Evolutionary conservation across 2,329 filamentous ascomycete genomes (phyloP).

Genomic region (Rutstroemia sp.): DNA sequence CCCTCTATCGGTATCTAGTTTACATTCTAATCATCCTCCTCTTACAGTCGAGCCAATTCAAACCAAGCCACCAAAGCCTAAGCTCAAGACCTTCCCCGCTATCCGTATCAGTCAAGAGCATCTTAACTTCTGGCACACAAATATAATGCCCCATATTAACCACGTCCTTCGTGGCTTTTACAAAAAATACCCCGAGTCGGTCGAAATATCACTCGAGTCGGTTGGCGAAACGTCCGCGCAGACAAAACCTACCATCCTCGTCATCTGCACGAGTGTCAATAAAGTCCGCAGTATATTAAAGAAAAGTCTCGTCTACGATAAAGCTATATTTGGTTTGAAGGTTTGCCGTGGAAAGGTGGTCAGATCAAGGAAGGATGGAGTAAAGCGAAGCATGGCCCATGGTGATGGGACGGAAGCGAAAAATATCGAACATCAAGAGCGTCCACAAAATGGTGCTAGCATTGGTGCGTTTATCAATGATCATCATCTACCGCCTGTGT

Average conservation of each 20-base stretch:
- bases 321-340: slow-evolving; percentile 56
- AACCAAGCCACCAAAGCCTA: slow-evolving; percentile 29
- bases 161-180: slow-evolving; percentile 63
- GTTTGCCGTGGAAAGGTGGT: slow-evolving; percentile 64
- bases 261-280: slow-evolving; percentile 67
- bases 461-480: slow-evolving; percentile 86
- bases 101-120: slow-evolving; percentile 51
- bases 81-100: slow-evolving; percentile 53
- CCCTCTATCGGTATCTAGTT: neutral
- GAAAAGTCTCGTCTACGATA: slow-evolving; percentile 63
- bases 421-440: slow-evolving; percentile 72
- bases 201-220: slow-evolving; percentile 70
- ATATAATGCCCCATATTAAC: slow-evolving; percentile 67
- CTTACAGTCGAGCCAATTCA: slow-evolving; percentile 12
- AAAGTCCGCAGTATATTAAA: slow-evolving; percentile 67
- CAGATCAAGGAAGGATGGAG: slow-evolving; percentile 45
- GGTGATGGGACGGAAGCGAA: slow-evolving; percentile 40
- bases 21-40: neutral
- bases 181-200: slow-evolving; percentile 65
- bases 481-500: slow-evolving; percentile 82
- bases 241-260: slow-evolving; percentile 64
- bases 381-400: slow-evolving; percentile 36
- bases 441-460: slow-evolving; percentile 78
- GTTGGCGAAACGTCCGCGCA: slow-evolving; percentile 62
- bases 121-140: slow-evolving; percentile 64